Conservation (phyloP, 164 flowering plant genomes). For the Magnolia officinalis region DNA sequence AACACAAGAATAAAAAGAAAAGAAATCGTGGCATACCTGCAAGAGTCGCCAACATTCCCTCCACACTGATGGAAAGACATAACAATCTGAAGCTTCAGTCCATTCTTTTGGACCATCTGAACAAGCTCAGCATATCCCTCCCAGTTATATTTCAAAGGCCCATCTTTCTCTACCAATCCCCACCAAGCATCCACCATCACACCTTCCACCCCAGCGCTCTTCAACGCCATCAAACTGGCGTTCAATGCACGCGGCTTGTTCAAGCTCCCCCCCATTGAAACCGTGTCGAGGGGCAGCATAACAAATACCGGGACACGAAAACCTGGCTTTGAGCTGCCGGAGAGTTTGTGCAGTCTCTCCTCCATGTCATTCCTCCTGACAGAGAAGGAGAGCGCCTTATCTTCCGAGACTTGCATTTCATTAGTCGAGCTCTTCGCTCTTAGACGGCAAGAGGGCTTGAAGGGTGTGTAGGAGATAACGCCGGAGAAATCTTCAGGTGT, state of each 20-base stretch:
- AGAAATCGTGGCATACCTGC: conserved; percentile 46
- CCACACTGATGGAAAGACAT: conserved; percentile 77
- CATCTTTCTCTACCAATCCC: conserved; percentile 93
- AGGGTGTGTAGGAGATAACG: conserved; percentile 34
- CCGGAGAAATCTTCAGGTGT: conserved; percentile 36
- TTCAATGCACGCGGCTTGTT: conserved; percentile 70
- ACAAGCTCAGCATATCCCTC: conserved; percentile 79
- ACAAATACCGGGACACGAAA: conserved; percentile 59
- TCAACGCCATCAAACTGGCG: conserved; percentile 90
- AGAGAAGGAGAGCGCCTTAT: conserved; percentile 3
- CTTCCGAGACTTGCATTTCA: conserved; percentile 19
- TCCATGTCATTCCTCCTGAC: conserved; percentile 13
- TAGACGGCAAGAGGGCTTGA: conserved; percentile 31
- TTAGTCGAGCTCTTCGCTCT: conserved; percentile 37
- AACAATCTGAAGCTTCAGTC: conserved; percentile 55
- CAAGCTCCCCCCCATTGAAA: conserved; percentile 53
- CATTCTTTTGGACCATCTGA: conserved; percentile 70
- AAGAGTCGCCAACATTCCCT: conserved; percentile 94
- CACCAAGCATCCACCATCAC: conserved; percentile 98
- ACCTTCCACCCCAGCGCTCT: conserved; percentile 85
- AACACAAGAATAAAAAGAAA: not conserved
- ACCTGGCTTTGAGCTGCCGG: conserved; percentile 9
- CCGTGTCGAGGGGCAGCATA: conserved; percentile 88
- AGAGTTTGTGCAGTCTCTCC: conserved; percentile 45
- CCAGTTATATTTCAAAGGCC: conserved; percentile 83